These are phyloP conservation scores for Clavulina sp. DNA, from an alignment of 768 basidiomycete genomes.

Conservation along the genomic window DNA sequence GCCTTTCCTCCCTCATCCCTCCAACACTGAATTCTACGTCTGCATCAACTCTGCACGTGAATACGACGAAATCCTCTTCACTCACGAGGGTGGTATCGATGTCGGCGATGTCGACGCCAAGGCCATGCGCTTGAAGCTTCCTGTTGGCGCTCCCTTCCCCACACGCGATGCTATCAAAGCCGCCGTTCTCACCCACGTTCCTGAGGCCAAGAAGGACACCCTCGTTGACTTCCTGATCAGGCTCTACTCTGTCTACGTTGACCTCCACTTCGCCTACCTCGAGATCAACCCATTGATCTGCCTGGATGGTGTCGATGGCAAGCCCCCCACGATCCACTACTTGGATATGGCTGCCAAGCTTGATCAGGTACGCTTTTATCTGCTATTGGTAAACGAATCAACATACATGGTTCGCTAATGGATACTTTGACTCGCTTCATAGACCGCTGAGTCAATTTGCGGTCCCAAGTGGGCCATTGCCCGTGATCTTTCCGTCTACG, in stretches of 20 bases:
- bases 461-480: conserved; percentile 99
- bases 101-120: conserved; percentile 97
- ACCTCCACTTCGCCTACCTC: conserved; percentile 98
- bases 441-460: conserved; percentile 90
- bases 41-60: conserved; percentile 93
- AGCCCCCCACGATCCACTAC: conserved; percentile 71
- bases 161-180: conserved; percentile 55
- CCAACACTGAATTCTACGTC: conserved; percentile 92
- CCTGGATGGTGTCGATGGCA: conserved; percentile 59
- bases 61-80: conserved; percentile 94
- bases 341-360: conserved; percentile 99
- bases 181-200: conserved; percentile 68
- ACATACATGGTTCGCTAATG: not conserved
- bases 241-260: conserved; percentile 93
- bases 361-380: conserved; percentile 40
- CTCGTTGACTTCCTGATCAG: conserved; percentile 89
- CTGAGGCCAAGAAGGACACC: conserved; percentile 62
- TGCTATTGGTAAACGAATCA: not conserved
- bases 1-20: conserved; percentile 93
- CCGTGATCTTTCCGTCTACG: conserved; percentile 68
- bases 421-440: not conserved
- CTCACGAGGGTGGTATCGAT: conserved; percentile 96
- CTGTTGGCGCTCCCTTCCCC: conserved; percentile 65
- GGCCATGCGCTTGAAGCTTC: conserved; percentile 74
- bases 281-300: conserved; percentile 98